Conservation (phyloP, 2,329 filamentous ascomycete genomes). For the Cytospora piceae region DNA sequence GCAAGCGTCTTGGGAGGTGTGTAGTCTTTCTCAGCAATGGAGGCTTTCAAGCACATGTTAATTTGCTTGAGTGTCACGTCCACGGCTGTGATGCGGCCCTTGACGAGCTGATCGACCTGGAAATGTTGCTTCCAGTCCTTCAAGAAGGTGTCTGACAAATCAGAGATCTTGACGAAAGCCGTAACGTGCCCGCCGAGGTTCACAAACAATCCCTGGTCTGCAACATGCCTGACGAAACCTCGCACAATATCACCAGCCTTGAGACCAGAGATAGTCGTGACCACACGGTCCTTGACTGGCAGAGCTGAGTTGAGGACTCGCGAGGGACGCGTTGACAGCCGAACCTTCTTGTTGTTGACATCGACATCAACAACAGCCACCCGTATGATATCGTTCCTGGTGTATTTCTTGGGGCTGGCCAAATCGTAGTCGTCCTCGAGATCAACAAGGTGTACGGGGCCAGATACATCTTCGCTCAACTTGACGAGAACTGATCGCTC, state of each 20-base stretch:
- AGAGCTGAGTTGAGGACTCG: slow-evolving; percentile 86
- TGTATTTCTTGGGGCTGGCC: slow-evolving; percentile 73
- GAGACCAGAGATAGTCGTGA: slow-evolving; percentile 71
- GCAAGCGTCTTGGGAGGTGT: slow-evolving; percentile 71
- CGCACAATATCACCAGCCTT: slow-evolving; percentile 78
- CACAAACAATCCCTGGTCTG: slow-evolving; percentile 88
- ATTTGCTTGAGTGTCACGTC: slow-evolving; percentile 72
- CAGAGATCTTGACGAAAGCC: slow-evolving; percentile 81
- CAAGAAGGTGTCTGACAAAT: slow-evolving; percentile 86
- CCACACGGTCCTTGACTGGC: slow-evolving; percentile 78
- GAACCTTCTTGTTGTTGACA: slow-evolving; percentile 79
- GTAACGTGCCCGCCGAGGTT: slow-evolving; percentile 79
- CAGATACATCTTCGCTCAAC: slow-evolving; percentile 78
- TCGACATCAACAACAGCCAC: slow-evolving; percentile 86
- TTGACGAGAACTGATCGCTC: slow-evolving; percentile 86
- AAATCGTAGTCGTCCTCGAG: slow-evolving; percentile 84
- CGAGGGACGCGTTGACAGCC: slow-evolving; percentile 82
- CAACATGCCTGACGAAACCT: slow-evolving; percentile 89
- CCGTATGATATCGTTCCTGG: slow-evolving; percentile 83
- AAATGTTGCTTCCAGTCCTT: slow-evolving; percentile 96
- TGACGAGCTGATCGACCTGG: slow-evolving; percentile 86
- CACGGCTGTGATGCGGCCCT: slow-evolving; percentile 77
- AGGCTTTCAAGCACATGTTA: slow-evolving; percentile 86
- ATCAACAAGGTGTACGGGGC: slow-evolving; percentile 80
- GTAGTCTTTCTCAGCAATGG: slow-evolving; percentile 79